A percentile compares a stretch with the other conserved stretches of the same genome.
phyloP scores from a whole-genome alignment of 176 grass and related monocot genomes.

The Musa troglodytarum region DNA sequence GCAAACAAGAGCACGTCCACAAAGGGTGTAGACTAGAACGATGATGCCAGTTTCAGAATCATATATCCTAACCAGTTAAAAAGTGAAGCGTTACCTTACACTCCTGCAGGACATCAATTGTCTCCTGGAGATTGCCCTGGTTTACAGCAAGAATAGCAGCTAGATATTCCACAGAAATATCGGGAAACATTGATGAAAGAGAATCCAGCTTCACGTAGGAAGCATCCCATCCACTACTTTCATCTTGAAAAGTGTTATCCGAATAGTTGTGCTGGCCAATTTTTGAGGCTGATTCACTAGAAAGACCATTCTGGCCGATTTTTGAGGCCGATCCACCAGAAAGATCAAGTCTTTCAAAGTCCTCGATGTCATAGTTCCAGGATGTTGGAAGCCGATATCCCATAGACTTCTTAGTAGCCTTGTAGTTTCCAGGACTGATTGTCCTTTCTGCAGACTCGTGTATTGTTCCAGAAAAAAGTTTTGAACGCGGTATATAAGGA shows the following conservation, averaged over 20 bases:
- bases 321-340: slow-evolving; percentile 32
- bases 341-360: slow-evolving; percentile 28
- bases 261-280: slow-evolving; percentile 5
- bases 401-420: slow-evolving; percentile 25
- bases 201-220: slow-evolving; percentile 14
- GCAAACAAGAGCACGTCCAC: not conserved
- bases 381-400: slow-evolving; percentile 31
- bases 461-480: not conserved
- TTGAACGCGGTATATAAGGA: slow-evolving; percentile 47
- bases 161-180: slow-evolving; percentile 51
- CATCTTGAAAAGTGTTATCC: slow-evolving; percentile 10
- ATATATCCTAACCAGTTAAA: not conserved
- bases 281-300: slow-evolving; percentile 26
- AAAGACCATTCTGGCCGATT: not conserved
- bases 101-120: slow-evolving; percentile 38
- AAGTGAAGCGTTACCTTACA: slow-evolving; percentile 27
- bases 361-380: slow-evolving; percentile 28
- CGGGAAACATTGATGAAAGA: slow-evolving; percentile 39
- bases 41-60: not conserved
- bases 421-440: slow-evolving; percentile 21
- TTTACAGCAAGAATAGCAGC: slow-evolving; percentile 30
- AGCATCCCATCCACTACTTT: not conserved
- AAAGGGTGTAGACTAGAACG: not conserved
- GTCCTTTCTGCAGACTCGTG: slow-evolving; percentile 11
- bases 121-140: slow-evolving; percentile 25